Evolutionary conservation across 306 rosid genomes (phyloP).

Genomic region (Castanopsis chinensis): DNA sequence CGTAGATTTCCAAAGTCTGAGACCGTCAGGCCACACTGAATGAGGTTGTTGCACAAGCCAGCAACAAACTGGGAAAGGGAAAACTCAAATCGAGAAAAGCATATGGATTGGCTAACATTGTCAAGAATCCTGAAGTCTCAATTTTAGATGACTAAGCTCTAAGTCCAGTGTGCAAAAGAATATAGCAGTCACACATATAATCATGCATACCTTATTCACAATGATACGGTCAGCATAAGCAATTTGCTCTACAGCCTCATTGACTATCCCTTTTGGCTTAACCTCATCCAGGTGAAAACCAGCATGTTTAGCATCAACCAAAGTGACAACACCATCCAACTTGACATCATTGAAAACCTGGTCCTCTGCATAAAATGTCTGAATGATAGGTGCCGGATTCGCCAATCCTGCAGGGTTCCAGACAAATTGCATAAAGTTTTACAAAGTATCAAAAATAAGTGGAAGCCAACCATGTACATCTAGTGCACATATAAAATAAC

Average conservation of each 20-base stretch:
- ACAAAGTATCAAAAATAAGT: not conserved
- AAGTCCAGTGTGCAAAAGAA: not conserved
- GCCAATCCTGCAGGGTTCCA: slow-evolving; percentile 67
- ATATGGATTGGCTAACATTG: no score
- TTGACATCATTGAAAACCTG: slow-evolving; percentile 74
- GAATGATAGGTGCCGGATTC: slow-evolving; percentile 92
- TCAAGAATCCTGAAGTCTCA: no score
- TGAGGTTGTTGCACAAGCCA: not conserved
- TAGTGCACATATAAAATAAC: not conserved
- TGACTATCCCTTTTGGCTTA: slow-evolving; percentile 84
- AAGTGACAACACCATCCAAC: slow-evolving; percentile 95
- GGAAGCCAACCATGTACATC: not conserved
- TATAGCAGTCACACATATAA: not conserved
- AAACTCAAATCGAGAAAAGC: not conserved
- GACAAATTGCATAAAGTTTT: slow-evolving; percentile 6
- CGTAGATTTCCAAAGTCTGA: not conserved
- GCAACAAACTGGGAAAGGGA: not conserved
- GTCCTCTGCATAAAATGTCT: slow-evolving; percentile 95
- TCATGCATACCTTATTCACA: slow-evolving; percentile 71
- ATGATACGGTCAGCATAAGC: slow-evolving; percentile 96
- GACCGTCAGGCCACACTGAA: not conserved
- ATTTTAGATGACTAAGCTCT: slow-evolving; percentile 1
- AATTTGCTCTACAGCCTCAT: slow-evolving; percentile 91
- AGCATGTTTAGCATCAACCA: slow-evolving; percentile 94
- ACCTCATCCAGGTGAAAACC: slow-evolving; percentile 78